Evolutionary conservation across 495 filamentous ascomycete genomes (phyloP), one percentile per base, ranked within the genome.

Genomic region (Sordaria brevicollis): DNA sequence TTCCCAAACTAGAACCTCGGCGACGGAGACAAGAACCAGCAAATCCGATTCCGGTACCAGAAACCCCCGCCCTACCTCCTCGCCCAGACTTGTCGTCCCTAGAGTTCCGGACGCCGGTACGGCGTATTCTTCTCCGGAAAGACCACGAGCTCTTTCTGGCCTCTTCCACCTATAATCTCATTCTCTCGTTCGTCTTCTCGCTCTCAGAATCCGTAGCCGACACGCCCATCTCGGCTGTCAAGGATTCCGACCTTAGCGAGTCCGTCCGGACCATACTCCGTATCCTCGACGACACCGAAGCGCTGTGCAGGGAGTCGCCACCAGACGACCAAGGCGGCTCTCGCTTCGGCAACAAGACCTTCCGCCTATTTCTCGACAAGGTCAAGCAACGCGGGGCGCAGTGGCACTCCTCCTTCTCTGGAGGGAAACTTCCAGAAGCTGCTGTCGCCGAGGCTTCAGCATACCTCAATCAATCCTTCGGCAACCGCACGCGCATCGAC

Each of bases 331-430:
- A 92, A 73, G 91, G 89, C 43, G 92, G 92, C 33, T 97, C 93
- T 5, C 87, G 95, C 39, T 99, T 99, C 75, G 96, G 95, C 35
- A 99, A 99, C 79, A 92, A 92, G 67, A 85, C 89, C 35, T 99
- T 99, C 81, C 90, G 92, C 69, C 80, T 86, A 71, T 92, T 96
- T 74, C 86, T 97, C 69, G 91, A 96, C 79, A 87, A 88, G 66
- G 84, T 93, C 33, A 79, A 79, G 71, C 83, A 84, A n/a, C 78
- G 81, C 54, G 78, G 81, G 31, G 78, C 82, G n/a, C 69, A 80
- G 25, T 91, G 89, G 88, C 89, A 91, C 75, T 66, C 77, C 54
- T 80, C 84, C 43, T 83, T 90, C 2, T 87, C 35, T 54, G 43
- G 43, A 7, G 43, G 21, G 10, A 62, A 62, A 62, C 43, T 31